A percentile compares a stretch with the other conserved stretches of the same genome.
phyloP scores from a whole-genome alignment of 345 rosid species.

The Linum usitatissimum region DNA sequence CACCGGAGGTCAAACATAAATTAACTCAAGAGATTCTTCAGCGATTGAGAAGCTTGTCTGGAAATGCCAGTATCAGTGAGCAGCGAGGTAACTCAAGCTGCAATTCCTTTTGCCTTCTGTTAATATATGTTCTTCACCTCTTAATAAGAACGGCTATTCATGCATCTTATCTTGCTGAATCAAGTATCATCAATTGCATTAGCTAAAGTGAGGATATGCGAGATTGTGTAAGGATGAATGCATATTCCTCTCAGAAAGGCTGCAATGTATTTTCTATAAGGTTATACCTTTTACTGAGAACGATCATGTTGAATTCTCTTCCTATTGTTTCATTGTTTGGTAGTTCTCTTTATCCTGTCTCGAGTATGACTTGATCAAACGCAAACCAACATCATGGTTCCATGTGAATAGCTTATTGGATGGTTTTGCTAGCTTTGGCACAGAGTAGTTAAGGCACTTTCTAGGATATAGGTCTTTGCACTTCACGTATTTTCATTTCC shows the following conservation, averaged over 20 bases:
- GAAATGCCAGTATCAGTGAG: slow-evolving; percentile 30
- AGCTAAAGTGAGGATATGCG: neutral
- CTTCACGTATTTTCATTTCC: neutral
- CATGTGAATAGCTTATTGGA: too few species aligned
- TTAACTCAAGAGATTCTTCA: slow-evolving; percentile 59
- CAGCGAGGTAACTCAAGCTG: slow-evolving; percentile 47
- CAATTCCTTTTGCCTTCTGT: neutral
- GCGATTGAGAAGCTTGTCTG: slow-evolving; percentile 39
- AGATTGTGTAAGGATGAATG: neutral
- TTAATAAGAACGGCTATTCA: neutral
- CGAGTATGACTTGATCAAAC: neutral
- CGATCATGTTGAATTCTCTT: neutral
- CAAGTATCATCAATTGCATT: neutral
- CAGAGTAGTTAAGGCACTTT: too few species aligned
- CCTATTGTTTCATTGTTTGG: neutral
- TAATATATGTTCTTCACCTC: neutral
- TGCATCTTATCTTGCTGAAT: neutral
- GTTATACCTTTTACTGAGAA: neutral
- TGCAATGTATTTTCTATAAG: neutral
- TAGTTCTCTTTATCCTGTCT: neutral
- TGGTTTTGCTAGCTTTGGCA: too few species aligned
- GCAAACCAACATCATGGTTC: neutral
- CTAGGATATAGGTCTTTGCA: neutral
- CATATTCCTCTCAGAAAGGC: neutral
- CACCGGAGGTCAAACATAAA: slow-evolving; percentile 39